Conservation (phyloP, 495 filamentous ascomycete species). For the Paragyromitra xinjiangensis region DNA sequence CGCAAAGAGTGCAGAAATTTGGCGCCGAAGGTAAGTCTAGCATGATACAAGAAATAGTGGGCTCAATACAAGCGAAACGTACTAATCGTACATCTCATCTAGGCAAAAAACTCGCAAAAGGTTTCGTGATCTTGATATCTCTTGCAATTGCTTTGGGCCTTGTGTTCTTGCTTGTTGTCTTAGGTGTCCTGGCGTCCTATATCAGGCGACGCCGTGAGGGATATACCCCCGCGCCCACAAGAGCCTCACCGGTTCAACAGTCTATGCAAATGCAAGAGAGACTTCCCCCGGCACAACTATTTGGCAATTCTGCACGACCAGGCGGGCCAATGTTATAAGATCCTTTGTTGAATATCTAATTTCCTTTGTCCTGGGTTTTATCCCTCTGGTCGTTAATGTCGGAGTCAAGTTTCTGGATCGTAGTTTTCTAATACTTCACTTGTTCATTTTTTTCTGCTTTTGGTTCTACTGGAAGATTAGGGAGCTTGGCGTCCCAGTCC, state of each 20-base stretch:
- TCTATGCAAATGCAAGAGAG: constrained; percentile 74
- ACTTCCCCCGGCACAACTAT: constrained; percentile 82
- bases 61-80: background rate
- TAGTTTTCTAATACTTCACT: constrained; percentile 39
- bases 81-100: constrained; percentile 30
- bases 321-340: constrained; percentile 33
- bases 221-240: constrained; percentile 80
- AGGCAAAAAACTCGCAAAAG: constrained; percentile 74
- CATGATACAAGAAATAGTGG: background rate
- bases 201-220: constrained; percentile 85
- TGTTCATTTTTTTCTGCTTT: constrained; percentile 46
- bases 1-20: constrained; percentile 76
- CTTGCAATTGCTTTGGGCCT: constrained; percentile 87
- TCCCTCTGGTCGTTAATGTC: constrained; percentile 19
- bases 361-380: constrained; percentile 31
- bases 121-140: constrained; percentile 89
- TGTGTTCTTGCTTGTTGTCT: constrained; percentile 86
- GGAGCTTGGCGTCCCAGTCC: constrained; percentile 32
- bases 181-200: constrained; percentile 83
- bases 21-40: constrained; percentile 62
- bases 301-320: constrained; percentile 58
- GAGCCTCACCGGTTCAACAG: constrained; percentile 70
- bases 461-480: constrained; percentile 27
- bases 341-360: constrained; percentile 7
- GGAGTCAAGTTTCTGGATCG: constrained; percentile 38